These are phyloP conservation scores for Zelopaecilomyces penicillatus DNA, from an alignment of 2,329 filamentous ascomycete species.

Conservation along the genomic window DNA sequence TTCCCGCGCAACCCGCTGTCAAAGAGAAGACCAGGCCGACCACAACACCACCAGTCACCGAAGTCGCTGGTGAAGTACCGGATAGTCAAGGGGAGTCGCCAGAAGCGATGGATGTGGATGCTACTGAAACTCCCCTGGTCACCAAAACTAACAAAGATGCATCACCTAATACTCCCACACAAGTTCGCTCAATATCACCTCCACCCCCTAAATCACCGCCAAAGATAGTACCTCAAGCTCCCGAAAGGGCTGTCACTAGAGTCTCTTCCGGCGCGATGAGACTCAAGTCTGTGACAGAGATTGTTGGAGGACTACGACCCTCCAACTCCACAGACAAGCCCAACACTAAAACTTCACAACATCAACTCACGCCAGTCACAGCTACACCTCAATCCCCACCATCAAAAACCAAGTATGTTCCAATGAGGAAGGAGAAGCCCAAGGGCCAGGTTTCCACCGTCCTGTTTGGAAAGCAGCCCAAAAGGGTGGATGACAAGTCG, in stretches of 20 bases:
- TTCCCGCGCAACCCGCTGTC: background rate
- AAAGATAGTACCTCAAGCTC: conserved; percentile 16
- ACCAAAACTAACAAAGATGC: too few relatives aligned
- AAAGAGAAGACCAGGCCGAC: background rate
- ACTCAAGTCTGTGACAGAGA: conserved; percentile 66
- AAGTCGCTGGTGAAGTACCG: conserved; percentile 24
- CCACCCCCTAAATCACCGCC: conserved; percentile 1
- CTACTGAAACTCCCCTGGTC: conserved; percentile 13
- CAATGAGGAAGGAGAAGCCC: conserved; percentile 45
- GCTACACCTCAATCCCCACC: conserved; percentile 36
- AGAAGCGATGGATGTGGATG: conserved; percentile 29
- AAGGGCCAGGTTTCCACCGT: conserved; percentile 66
- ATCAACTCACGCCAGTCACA: conserved; percentile 32
- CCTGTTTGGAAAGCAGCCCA: conserved; percentile 63
- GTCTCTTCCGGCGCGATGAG: conserved; percentile 62
- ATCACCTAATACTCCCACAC: conserved; percentile 1
- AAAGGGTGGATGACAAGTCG: conserved; percentile 39
- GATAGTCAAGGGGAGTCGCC: conserved; percentile 26
- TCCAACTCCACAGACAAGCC: conserved; percentile 26
- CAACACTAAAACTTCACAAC: conserved; percentile 20
- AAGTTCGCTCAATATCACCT: conserved; percentile 9
- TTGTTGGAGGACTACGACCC: conserved; percentile 49
- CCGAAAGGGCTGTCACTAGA: conserved; percentile 55
- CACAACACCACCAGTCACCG: conserved; percentile 3
- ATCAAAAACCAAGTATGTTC: conserved; percentile 18